Conservation (phyloP, 768 basidiomycete genomes). For the Russula griseocarnosa region DNA sequence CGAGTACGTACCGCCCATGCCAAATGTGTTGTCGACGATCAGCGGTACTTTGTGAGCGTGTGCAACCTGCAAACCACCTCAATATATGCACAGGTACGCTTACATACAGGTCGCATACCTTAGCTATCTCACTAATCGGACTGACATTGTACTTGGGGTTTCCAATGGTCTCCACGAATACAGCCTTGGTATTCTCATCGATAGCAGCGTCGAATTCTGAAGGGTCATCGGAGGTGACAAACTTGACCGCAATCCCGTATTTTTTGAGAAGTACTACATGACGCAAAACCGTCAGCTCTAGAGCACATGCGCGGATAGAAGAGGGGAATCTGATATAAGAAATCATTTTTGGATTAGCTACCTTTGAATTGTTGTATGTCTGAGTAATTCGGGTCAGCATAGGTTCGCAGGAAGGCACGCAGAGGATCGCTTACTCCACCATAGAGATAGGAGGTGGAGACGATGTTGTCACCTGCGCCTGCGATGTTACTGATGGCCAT, state of each 20-base stretch:
- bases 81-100: not conserved
- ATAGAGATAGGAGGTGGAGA: conserved; percentile 63
- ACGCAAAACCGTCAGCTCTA: not conserved
- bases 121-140: conserved; percentile 65
- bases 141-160: conserved; percentile 70
- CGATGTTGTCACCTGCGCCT: conserved; percentile 69
- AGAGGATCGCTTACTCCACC: conserved; percentile 50
- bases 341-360: conserved; percentile 18
- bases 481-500: conserved; percentile 46
- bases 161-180: conserved; percentile 74
- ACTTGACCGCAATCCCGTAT: conserved; percentile 62
- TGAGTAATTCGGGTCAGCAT: conserved; percentile 23
- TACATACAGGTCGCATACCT: conserved; percentile 39
- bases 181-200: conserved; percentile 72
- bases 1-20: conserved; percentile 49
- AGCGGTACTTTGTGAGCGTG: conserved; percentile 69
- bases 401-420: not conserved
- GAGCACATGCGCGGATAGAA: not conserved
- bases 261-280: conserved; percentile 58
- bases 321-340: not conserved
- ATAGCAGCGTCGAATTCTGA: conserved; percentile 61
- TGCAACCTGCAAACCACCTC: conserved; percentile 46
- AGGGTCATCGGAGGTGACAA: conserved; percentile 53
- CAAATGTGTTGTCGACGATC: conserved; percentile 79
- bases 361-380: conserved; percentile 78